Evolutionary conservation across 176 grass and related monocot genomes (phyloP), one percentile per base, ranked within the genome.

Genomic region (Pontederia crassipes): DNA sequence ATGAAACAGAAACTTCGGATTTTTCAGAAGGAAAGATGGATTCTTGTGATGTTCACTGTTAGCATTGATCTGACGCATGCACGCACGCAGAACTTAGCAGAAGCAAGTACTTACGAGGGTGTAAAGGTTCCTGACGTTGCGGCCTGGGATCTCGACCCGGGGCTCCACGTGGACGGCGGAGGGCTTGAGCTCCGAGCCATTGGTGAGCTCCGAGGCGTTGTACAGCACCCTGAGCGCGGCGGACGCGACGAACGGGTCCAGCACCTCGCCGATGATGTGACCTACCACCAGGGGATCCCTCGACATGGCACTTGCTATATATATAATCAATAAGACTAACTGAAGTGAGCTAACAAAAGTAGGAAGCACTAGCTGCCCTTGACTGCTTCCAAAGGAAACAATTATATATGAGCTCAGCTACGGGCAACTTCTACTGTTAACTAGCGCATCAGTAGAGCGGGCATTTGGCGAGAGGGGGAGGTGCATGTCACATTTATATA

Each of bases 211-310:
- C 56, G 79, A 82, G 35, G 65, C 68, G 56, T 72, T 76, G 71
- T 90, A 96, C 17, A 77, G 1, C 65, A 96, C 47, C 59, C 75
- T 81, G 20, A 90, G 35, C 64, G 59, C 28, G 10, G 81, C 86
- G 11, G 80, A 73, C 45, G 50, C 27, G 2, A 65, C 4, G 49
- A 96, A 96, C 28, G 66, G 27, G 69, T 96, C 86, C 2, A 96
- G 55, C 4, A 96, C 13, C 45, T 96, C 86, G 28, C 83, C 86
- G 3, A 96, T 69, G 52, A 96, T 63, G 54, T 57, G 57, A 1
- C 86, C 91, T 9, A 96, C 74, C 20, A 87, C 83, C 46, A 96
- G 69, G 8, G 91, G 83, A 67, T 96, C 80, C 64, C 81, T 89
- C 12, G 81, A 85, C 81, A 78, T 79, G 62, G 8, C 64, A 40